Evolutionary conservation across 257 asterid genomes (phyloP), one percentile per base, ranked within the genome.

Genomic region (Salvia rosmarinus): DNA sequence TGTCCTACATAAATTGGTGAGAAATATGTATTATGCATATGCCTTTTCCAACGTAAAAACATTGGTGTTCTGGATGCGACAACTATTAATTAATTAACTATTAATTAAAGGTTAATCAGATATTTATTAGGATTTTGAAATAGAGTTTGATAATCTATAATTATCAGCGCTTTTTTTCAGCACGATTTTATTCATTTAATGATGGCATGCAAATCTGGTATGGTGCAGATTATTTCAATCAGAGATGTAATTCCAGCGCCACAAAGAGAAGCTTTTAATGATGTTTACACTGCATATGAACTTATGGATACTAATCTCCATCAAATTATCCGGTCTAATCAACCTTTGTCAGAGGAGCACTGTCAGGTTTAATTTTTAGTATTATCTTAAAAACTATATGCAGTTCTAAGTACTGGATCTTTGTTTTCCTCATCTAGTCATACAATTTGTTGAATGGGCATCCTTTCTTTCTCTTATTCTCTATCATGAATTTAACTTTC

Each of bases 231-330:
- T 75, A 90, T 90, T 72, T 89, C 90, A 54, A 88, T 88, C 71
- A 83, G 97, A 81, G 97, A 90, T 74, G 85, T 90, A 70, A 90
- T 90, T 42, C 97, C 97, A 20, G 95, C 97, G 12, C 87, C 97
- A 28, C 84, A 82, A 74, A 83, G 97, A 78, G 86, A 73, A 42
- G 79, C 78, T 51, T 88, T 88, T 80, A 87, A 90, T 79, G 96
- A 90, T 74, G 97, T 90, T 44, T 90, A 90, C 75, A 90, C 88
- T 63, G 89, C 89, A 9, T 90, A 88, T 78, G 97, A 90, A 76
- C 97, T 90, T 71, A 87, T 90, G 97, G 97, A 90, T 85, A 90
- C 97, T 21, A 96, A 90, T 85, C 97, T 90, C 67, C 95, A 88
- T 82, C 97, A 90, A 75, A 87, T 90, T 77, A 90, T 90, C 79